These are phyloP conservation scores for Aureobasidium sp. DNA, from an alignment of 2,329 filamentous ascomycete genomes.

Conservation along the genomic window DNA sequence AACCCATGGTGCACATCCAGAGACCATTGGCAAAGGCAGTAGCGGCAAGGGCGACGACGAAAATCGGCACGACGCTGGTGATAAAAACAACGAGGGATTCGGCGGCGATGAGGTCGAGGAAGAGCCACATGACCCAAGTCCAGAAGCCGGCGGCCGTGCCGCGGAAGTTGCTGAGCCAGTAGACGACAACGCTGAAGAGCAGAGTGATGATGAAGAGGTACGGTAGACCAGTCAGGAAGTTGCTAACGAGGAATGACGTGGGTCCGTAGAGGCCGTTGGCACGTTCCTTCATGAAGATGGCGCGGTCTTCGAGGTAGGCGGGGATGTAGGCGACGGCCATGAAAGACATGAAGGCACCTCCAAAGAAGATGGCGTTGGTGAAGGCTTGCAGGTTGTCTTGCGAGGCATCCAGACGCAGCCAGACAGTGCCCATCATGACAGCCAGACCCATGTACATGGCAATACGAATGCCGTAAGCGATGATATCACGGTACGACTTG, in stretches of 20 bases:
- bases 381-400: slow-evolving; percentile 73
- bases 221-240: slow-evolving; percentile 75
- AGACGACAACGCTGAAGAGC: slow-evolving; percentile 67
- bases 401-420: slow-evolving; percentile 61
- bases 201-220: slow-evolving; percentile 70
- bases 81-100: slow-evolving; percentile 77
- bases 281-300: slow-evolving; percentile 67
- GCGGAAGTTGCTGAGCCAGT: slow-evolving; percentile 74
- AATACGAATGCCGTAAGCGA: slow-evolving; percentile 75
- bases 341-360: slow-evolving; percentile 47
- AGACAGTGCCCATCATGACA: slow-evolving; percentile 84
- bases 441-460: slow-evolving; percentile 77
- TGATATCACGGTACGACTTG: slow-evolving; percentile 76
- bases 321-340: slow-evolving; percentile 72
- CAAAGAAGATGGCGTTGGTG: slow-evolving; percentile 67
- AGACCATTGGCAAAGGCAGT: slow-evolving; percentile 82
- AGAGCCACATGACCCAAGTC: slow-evolving; percentile 75
- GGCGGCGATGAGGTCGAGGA: slow-evolving; percentile 74
- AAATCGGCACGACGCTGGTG: slow-evolving; percentile 65
- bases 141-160: slow-evolving; percentile 62
- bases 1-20: slow-evolving; percentile 83
- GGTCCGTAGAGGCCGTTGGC: slow-evolving; percentile 76
- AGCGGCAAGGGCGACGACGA: slow-evolving; percentile 70
- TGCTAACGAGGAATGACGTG: slow-evolving; percentile 64
- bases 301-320: slow-evolving; percentile 70